Percentiles rank a stretch among this genome's conserved stretches.
These are phyloP conservation scores for Oryza meridionalis DNA, from an alignment of 176 grass and related monocot genomes.

Conservation along the genomic window DNA sequence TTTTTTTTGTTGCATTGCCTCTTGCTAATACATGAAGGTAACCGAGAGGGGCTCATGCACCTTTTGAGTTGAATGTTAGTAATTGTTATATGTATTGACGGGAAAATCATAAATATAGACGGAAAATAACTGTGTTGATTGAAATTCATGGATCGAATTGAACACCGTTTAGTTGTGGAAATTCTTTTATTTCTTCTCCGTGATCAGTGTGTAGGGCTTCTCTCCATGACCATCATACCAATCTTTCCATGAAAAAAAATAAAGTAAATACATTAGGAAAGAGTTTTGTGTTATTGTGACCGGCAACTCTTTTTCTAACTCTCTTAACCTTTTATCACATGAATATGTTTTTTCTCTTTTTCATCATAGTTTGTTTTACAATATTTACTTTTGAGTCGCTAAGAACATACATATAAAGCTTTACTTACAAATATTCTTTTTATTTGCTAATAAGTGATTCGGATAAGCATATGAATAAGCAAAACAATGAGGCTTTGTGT, in stretches of 20 bases:
- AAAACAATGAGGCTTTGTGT: too few relatives aligned
- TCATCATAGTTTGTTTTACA: too few relatives aligned
- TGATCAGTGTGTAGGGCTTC: not conserved
- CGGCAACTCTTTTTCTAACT: not conserved
- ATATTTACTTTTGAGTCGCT: too few relatives aligned
- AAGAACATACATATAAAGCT: too few relatives aligned
- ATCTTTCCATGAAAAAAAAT: not conserved
- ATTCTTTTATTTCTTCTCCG: too few relatives aligned
- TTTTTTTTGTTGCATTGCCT: too few relatives aligned
- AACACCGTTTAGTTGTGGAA: not conserved
- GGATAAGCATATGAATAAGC: too few relatives aligned
- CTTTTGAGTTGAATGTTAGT: not conserved
- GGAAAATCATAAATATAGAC: not conserved
- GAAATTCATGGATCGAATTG: too few relatives aligned
- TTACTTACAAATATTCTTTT: too few relatives aligned
- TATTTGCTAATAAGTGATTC: too few relatives aligned
- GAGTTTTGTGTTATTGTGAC: not conserved
- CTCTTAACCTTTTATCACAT: not conserved
- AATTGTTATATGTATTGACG: not conserved
- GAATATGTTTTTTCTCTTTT: not conserved
- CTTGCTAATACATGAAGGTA: too few relatives aligned
- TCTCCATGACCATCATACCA: not conserved
- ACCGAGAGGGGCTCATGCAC: not conserved
- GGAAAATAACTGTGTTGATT: too few relatives aligned
- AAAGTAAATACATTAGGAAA: not conserved